Base-by-base conservation (phyloP, 2,329 filamentous ascomycete genomes). In the Thelonectria rubi region DNA sequence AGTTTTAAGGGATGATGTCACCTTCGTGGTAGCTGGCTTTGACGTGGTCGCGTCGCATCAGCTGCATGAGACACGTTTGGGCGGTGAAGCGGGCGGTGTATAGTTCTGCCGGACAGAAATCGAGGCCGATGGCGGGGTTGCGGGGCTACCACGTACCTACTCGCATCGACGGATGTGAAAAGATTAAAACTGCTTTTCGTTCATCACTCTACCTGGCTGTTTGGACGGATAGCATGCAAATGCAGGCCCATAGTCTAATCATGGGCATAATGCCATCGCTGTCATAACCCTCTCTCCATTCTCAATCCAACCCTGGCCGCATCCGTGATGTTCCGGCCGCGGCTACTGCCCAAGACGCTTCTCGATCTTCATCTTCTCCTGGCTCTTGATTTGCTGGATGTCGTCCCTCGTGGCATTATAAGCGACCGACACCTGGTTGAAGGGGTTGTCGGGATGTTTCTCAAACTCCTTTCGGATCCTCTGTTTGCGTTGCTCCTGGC, bases 361-460 rank as follows among this genome's bases (percentile, higher is more conserved):
- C 83, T 97, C 94, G 65, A 92, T 88, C 84, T 91, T 93, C 68
- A 78, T 74, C 79, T 84, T 89, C 81, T 97, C 92, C 57, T 83
- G 77, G 43, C 87, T 81, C 74, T 82, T 86, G 60, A 94, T 79
- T 50, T 86, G 83, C 50, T 82, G 82, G 46, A 97, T 72, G 72
- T 99, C 94, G 4, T 93, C 92, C 78, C 87, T 90, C 20, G 84
- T 86, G 55, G 92, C 87, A 77, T 99, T 92, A 79, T 93, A 96
- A 3, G 82, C 77, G 2, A 88, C 91, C 53, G 82, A 87, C 15
- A 90, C 88, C 80, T 97, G 92, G 80, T 97, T 97, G 80, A 97
- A 95, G 14, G 95, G 95, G 77, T 99, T 99, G 71, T 98, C 94
- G 1, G 92, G 90, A 73, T 91, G 91, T 83, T 93, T 96, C 78